A percentile compares a stretch with the other conserved stretches of the same genome.
These are phyloP conservation scores for Tirmania nivea DNA, from an alignment of 495 filamentous ascomycete genomes.

Conservation along the genomic window DNA sequence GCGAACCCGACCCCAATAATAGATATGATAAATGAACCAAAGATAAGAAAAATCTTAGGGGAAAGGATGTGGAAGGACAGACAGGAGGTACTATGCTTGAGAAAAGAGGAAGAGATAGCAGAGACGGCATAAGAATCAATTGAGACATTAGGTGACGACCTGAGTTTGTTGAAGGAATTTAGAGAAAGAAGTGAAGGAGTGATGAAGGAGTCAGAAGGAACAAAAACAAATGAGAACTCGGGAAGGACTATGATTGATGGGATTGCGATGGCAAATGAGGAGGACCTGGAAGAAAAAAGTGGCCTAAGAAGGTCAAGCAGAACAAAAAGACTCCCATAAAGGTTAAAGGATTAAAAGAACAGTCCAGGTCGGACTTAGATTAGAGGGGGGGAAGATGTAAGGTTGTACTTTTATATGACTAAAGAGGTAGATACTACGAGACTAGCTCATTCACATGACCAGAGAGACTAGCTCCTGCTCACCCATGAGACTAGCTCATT, in stretches of 20 bases:
- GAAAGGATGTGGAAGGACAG: background rate
- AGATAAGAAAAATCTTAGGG: background rate
- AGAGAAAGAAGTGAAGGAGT: background rate
- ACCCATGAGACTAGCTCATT: too few species aligned
- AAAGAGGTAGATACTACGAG: too few species aligned
- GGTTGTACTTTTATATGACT: too few species aligned
- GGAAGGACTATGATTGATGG: background rate
- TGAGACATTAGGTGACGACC: background rate
- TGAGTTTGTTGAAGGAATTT: background rate
- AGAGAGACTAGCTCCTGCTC: too few species aligned
- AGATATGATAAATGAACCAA: background rate
- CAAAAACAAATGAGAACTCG: background rate
- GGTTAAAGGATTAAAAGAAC: too few species aligned
- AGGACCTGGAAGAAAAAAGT: too few species aligned
- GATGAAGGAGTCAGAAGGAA: background rate
- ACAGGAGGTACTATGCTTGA: background rate
- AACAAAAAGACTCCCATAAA: too few species aligned
- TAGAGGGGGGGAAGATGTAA: too few species aligned
- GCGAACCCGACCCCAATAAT: background rate
- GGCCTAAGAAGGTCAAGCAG: too few species aligned
- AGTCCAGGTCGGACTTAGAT: too few species aligned
- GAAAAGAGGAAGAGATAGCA: background rate
- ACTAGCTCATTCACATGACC: too few species aligned
- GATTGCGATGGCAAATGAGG: background rate
- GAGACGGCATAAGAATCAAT: background rate